Evolutionary conservation across 2,329 filamentous ascomycete genomes (phyloP).

Genomic region (Hypoxylon sp.): DNA sequence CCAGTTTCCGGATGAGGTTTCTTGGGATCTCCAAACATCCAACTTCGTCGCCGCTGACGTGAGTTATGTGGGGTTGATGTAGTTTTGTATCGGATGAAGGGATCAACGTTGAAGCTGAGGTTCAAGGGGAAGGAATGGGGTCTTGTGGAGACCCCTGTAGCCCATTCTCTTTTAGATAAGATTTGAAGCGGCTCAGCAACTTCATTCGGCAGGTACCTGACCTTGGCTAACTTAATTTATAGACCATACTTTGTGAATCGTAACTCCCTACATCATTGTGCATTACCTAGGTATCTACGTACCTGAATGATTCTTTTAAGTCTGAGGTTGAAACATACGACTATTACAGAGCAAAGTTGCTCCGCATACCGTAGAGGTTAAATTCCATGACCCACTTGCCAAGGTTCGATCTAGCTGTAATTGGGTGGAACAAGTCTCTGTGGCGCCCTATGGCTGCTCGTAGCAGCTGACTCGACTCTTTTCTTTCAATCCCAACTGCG

Average conservation of each 20-base stretch:
- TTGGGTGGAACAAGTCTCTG: background rate
- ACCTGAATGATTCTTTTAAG: background rate
- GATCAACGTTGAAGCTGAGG: constrained; percentile 26
- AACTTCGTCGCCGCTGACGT: constrained; percentile 37
- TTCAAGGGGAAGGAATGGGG: constrained; percentile 20
- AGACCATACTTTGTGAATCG: background rate
- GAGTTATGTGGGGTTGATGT: constrained; percentile 36
- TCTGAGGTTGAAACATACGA: background rate
- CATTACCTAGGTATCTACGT: background rate
- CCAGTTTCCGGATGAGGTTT: constrained; percentile 10
- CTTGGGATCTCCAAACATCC: background rate
- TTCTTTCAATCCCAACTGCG: background rate
- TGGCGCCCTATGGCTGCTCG: background rate
- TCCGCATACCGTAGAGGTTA: background rate
- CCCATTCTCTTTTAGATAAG: constrained; percentile 16
- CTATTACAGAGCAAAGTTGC: background rate
- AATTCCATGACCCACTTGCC: background rate
- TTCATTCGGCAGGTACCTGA: constrained; percentile 8
- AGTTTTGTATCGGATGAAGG: constrained; percentile 39
- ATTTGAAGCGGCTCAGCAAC: constrained; percentile 19
- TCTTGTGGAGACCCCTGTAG: constrained; percentile 23
- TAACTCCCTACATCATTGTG: background rate
- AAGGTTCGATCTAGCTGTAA: background rate
- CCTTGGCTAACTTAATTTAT: background rate
- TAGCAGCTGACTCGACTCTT: background rate